Conservation (phyloP, 2,329 filamentous ascomycete species). For the Pseudogymnoascus sp. region DNA sequence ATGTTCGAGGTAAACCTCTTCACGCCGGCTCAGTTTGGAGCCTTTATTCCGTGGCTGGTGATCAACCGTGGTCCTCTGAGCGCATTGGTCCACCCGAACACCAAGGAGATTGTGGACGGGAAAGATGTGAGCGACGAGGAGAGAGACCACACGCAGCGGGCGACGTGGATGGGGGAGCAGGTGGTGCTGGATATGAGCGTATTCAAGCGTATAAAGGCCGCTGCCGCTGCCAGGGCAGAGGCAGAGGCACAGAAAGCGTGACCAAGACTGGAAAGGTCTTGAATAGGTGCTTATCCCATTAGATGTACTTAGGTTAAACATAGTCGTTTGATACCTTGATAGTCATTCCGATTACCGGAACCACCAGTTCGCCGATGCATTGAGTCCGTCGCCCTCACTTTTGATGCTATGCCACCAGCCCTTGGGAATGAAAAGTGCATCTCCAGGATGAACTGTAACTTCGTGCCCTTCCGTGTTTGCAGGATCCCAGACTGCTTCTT, state of each 20-base stretch:
- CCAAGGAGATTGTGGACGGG: slow-evolving; percentile 39
- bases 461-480: slow-evolving; percentile 16
- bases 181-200: slow-evolving; percentile 51
- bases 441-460: slow-evolving; percentile 53
- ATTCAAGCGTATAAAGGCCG: slow-evolving; percentile 33
- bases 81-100: slow-evolving; percentile 77
- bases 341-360: slow-evolving; percentile 48
- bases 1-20: slow-evolving; percentile 95
- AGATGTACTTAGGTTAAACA: not conserved
- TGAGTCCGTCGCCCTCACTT: slow-evolving; percentile 45
- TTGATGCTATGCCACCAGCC: slow-evolving; percentile 85
- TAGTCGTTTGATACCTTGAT: not conserved
- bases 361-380: slow-evolving; percentile 60
- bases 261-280: not conserved
- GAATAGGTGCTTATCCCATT: not conserved
- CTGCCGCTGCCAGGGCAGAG: not conserved
- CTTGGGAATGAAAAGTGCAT: slow-evolving; percentile 70
- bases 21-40: slow-evolving; percentile 79
- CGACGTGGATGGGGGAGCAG: slow-evolving; percentile 67
- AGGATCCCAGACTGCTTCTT: slow-evolving; percentile 61
- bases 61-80: slow-evolving; percentile 76
- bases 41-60: slow-evolving; percentile 78
- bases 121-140: slow-evolving; percentile 22
- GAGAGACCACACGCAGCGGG: slow-evolving; percentile 36
- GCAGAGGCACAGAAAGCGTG: not conserved